Evolutionary conservation across 768 basidiomycete species (phyloP), one percentile per base, ranked within the genome.

Genomic region (Ramaria sp.): DNA sequence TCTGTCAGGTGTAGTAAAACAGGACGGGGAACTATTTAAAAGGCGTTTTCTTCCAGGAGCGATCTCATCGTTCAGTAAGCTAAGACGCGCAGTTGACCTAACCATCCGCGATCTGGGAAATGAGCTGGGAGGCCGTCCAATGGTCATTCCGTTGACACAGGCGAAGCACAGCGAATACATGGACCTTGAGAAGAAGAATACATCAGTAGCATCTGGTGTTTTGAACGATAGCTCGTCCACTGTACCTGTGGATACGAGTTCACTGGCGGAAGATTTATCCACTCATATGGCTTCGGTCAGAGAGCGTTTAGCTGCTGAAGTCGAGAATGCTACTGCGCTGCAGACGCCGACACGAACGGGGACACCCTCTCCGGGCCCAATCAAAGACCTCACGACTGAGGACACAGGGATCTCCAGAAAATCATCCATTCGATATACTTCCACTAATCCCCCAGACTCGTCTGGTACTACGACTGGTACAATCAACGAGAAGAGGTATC

Each of bases 21-120:
- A 60, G n/a, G 63, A 63, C 43, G 52, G 52, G 24, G 53, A 60
- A 27, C 42, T 64, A 24, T 65, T 63, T 55, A 59, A 58, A 38
- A 51, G 51, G 7, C 52, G 55, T 22, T 63, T 64, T 43, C 51
- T 65, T 7, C 62, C 64, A 34, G 58, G 46, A 19, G 60, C 63
- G 1, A 58, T 59, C n/a, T 34, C 43, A 30, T n/a, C 60, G 1
- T 64, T 63, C 51, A 62, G 51, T 20, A 34, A 53, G 17, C 51
- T 64, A 20, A 54, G 62, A 27, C 59, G 64, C 20, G 62, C 59
- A 19, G 54, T 64, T 17, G 61, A 63, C 27, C 42, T 60, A 7
- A 60, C 63, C 3, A 60, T 64, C 15, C 54, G 57, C 19, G 63
- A 64, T 27, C 58, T 63, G 17, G 53, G 55, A 7, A 31, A 55